Base-by-base conservation (phyloP, 352 stramenopile genomes). In the Peronospora destructor region DNA sequence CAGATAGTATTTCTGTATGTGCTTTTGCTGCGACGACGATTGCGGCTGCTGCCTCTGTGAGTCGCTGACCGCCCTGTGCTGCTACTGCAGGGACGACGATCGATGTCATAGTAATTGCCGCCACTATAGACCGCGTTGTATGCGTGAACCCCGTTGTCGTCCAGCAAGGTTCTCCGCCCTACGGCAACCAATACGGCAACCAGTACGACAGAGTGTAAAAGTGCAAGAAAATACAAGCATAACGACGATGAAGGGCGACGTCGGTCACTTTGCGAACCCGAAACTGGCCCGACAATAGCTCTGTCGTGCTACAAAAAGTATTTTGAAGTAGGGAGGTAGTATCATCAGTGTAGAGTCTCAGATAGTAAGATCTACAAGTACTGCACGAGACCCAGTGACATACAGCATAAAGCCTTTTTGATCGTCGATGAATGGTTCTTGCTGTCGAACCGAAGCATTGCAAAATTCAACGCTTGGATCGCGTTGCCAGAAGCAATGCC, bases 121-220 rank as follows among this genome's bases (percentile, higher is more conserved):
- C 33, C 54, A 44, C 37, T 39, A 53, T 42, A 4, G 51, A 61
- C 38, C 46, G 57, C 30, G 53, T 68, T 3, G 64, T 73, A 16
- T 69, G 69, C 56, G 64, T 73, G 45, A 53, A 73, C 11, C 64
- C 64, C 4, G 64, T 73, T 14, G 49, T 53, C n/a, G 64, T 73
- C 9, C 59, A 69, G 11, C 49, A 28, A 43, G 45, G 52, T 0
- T 50, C 54, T 1, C 59, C 59, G 28, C 54, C 53, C 21, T 51
- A 55, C 30, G 53, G 53, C 0, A 28, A 57, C 28, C 19, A 21
- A 29, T 19, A 59, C 26, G 36, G 51, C 0, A 59, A 47, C 36
- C 60, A 71, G 33, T 62, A 66, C 44, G 47, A 71, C 19, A 40
- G 49, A 51, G 59, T 64, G 29, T 68, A 45, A 45, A 9, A 4